Conservation (phyloP, 2,329 filamentous ascomycete genomes). For the Graphium sp. region DNA sequence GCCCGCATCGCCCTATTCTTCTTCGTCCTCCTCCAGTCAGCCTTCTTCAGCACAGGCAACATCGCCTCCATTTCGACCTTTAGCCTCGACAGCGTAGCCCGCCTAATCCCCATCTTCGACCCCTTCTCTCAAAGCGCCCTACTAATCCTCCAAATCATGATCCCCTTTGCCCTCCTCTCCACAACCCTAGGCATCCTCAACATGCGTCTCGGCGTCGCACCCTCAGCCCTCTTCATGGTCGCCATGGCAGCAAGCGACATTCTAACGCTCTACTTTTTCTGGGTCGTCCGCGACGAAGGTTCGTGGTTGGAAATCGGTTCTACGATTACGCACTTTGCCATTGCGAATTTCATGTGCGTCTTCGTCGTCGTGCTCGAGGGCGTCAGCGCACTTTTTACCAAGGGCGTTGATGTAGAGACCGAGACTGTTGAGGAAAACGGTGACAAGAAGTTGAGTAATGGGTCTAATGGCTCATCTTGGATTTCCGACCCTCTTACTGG, state of each 20-base stretch:
- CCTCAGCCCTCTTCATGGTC: conserved; percentile 81
- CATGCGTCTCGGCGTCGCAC: conserved; percentile 64
- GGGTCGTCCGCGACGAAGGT: conserved; percentile 90
- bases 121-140: conserved; percentile 84
- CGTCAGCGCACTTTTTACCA: conserved; percentile 67
- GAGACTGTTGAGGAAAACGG: conserved; percentile 3
- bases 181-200: conserved; percentile 92
- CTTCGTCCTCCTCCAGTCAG: conserved; percentile 84
- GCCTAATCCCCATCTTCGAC: conserved; percentile 82
- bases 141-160: conserved; percentile 74
- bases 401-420: conserved; percentile 53
- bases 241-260: conserved; percentile 87
- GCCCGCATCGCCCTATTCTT: conserved; percentile 85
- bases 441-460: conserved; percentile 10
- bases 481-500: too few relatives aligned
- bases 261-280: conserved; percentile 92
- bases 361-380: conserved; percentile 83
- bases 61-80: conserved; percentile 89
- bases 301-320: conserved; percentile 96
- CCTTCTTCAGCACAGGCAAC: conserved; percentile 94
- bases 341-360: conserved; percentile 75
- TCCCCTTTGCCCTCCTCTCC: conserved; percentile 83
- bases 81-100: conserved; percentile 74
- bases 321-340: conserved; percentile 88
- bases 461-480: too few relatives aligned